These are phyloP conservation scores for Yamadazyma atmosphaerica DNA, from an alignment of 1,139 yeast species.

Conservation along the genomic window DNA sequence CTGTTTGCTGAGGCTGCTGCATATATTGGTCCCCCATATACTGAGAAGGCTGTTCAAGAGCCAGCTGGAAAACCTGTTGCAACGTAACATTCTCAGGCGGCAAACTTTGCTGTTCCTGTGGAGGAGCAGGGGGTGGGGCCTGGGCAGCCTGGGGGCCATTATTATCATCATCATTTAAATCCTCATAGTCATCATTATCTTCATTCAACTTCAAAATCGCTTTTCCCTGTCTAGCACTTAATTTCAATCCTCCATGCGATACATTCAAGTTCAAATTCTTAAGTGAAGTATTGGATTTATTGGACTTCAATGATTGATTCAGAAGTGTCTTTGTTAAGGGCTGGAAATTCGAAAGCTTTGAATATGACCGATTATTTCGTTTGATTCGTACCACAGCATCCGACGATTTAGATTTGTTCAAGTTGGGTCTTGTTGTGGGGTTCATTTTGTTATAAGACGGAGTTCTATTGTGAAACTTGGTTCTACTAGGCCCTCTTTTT, in stretches of 20 bases:
- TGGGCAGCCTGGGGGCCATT: too few species aligned
- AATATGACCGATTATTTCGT: constrained; percentile 38
- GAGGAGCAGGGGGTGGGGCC: not conserved
- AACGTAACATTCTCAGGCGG: constrained; percentile 7
- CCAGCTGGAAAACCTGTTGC: constrained; percentile 18
- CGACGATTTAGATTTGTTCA: constrained; percentile 44
- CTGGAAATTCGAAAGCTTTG: constrained; percentile 35
- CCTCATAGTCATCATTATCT: constrained; percentile 35
- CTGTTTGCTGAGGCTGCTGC: not conserved
- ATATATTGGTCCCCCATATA: not conserved
- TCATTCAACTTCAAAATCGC: constrained; percentile 43
- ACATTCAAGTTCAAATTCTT: constrained; percentile 25
- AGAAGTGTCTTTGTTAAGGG: constrained; percentile 43
- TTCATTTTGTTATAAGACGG: constrained; percentile 30
- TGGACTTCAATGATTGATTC: constrained; percentile 30
- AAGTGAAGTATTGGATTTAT: constrained; percentile 36
- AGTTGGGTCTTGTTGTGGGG: constrained; percentile 26
- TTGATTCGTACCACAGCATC: constrained; percentile 40
- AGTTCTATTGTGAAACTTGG: constrained; percentile 30
- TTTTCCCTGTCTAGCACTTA: constrained; percentile 40
- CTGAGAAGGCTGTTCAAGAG: constrained; percentile 11
- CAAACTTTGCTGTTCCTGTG: not conserved
- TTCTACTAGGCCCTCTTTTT: constrained; percentile 8
- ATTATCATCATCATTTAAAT: constrained; percentile 20
- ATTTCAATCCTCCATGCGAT: constrained; percentile 30